phyloP scores from a whole-genome alignment of 2,329 filamentous ascomycete genomes.

The Curvularia eragrostidis region DNA sequence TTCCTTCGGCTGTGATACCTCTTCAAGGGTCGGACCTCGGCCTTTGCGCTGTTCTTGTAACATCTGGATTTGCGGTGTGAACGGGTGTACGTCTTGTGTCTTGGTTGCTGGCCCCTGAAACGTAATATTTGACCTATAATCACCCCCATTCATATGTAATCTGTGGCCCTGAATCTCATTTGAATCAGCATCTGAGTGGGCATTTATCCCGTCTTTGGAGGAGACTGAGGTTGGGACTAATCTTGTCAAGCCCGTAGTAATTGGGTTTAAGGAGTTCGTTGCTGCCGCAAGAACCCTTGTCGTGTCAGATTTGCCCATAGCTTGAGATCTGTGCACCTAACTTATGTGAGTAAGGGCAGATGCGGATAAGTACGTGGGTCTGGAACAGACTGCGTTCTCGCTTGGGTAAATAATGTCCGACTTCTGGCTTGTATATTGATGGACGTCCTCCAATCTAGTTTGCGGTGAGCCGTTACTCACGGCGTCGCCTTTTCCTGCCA shows the following conservation, averaged over 20 bases:
- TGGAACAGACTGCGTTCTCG: slow-evolving; percentile 18
- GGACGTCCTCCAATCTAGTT: neutral
- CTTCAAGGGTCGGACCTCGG: neutral
- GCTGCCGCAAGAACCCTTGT: neutral
- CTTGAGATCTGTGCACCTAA: slow-evolving; percentile 1
- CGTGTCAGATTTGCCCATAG: neutral
- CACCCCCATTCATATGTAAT: neutral
- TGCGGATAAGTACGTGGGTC: neutral
- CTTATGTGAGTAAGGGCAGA: slow-evolving; percentile 14
- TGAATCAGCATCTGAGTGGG: neutral
- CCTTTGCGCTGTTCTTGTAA: neutral
- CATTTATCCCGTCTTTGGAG: neutral
- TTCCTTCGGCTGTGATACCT: neutral
- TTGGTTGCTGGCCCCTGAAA: neutral
- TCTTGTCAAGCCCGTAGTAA: neutral
- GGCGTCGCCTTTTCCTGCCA: neutral
- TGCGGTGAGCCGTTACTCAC: neutral
- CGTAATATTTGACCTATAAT: neutral
- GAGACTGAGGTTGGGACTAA: neutral
- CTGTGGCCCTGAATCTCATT: neutral
- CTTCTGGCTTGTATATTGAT: neutral
- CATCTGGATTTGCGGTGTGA: neutral
- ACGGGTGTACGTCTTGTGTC: neutral
- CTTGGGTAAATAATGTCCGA: neutral
- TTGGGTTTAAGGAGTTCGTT: neutral